Evolutionary conservation across 441 rosid species (phyloP), one percentile per base, ranked within the genome.

Genomic region (Pelargonium fulgidum): DNA sequence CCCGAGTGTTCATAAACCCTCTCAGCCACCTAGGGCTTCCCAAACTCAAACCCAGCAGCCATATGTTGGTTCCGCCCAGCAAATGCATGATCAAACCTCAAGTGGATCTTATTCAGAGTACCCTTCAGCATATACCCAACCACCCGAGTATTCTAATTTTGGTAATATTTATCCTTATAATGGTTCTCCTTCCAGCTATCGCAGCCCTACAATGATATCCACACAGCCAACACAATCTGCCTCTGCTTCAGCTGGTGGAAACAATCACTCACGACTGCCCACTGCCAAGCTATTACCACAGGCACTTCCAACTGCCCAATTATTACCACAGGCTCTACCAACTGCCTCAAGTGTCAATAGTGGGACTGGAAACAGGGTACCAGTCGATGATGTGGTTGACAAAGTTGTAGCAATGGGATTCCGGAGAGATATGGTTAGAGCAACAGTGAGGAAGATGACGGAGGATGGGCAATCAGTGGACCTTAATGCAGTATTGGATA

Each of bases 331-430:
- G 8, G 2, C 61, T 7, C 61, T 16, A 54, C 61, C 61, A 54
- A 54, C 61, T 6, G 61, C 86, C 50, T 72, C 85, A 63, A 58
- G 26, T 44, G 73, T 79, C 19, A 83, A 77, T 48, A 17, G 69
- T 58, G 81, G 72, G 56, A 73, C 45, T 52, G 68, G 72, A 70
- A 82, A 69, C 67, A 78, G 68, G 56, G 77, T 63, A 6, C 79
- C 70, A 0, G 67, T 64, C 54, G 87, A 85, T 41, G 85, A 81
- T 66, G 80, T 78, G 68, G 67, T 85, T 39, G 87, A 86, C 78
- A 73, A 69, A 63, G 87, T 85, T 33, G 87, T 80, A 17, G 80
- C 79, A 11, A 83, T 87, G 91, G 91, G 91, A 62, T 87, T 87
- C 67, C 79, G 81, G 44, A 83, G 91, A 73, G 91, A 87, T 77